phyloP scores from a whole-genome alignment of 345 rosid genomes.

The Turnera subulata region DNA sequence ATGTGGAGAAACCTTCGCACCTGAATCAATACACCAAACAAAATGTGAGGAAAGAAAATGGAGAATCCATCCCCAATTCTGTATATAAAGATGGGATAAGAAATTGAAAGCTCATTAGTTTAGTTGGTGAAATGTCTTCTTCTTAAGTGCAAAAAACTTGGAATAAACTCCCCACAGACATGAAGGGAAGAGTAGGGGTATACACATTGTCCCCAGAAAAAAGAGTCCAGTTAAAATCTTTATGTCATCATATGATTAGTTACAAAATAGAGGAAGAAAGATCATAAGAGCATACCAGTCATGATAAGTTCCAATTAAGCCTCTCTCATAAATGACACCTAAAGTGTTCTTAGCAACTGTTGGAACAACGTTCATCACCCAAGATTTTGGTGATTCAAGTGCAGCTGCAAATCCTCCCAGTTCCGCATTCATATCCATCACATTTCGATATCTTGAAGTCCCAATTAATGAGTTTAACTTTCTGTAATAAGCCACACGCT shows the following conservation, averaged over 20 bases:
- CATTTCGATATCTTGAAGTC: slow-evolving; percentile 69
- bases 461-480: slow-evolving; percentile 72
- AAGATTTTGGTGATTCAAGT: slow-evolving; percentile 77
- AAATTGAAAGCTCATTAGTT: too few species aligned
- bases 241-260: slow-evolving; percentile 1
- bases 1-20: slow-evolving; percentile 99
- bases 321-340: slow-evolving; percentile 86
- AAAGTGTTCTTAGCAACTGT: slow-evolving; percentile 65
- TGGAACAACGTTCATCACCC: slow-evolving; percentile 98
- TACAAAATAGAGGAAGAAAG: not conserved
- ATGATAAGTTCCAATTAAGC: slow-evolving; percentile 88
- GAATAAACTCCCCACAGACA: not conserved
- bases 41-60: not conserved
- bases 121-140: slow-evolving; percentile 1
- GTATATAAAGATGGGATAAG: too few species aligned
- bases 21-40: slow-evolving; percentile 35
- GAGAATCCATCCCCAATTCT: too few species aligned
- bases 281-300: slow-evolving; percentile 60
- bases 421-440: slow-evolving; percentile 97
- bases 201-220: too few species aligned
- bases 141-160: not conserved
- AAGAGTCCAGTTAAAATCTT: too few species aligned
- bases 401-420: slow-evolving; percentile 96
- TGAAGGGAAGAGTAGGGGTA: too few species aligned
- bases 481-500: slow-evolving; percentile 64